Percentiles rank a stretch among this genome's conserved stretches.
Conservation (phyloP, 305 asterid species). For the Stenogyne calaminthoides region DNA sequence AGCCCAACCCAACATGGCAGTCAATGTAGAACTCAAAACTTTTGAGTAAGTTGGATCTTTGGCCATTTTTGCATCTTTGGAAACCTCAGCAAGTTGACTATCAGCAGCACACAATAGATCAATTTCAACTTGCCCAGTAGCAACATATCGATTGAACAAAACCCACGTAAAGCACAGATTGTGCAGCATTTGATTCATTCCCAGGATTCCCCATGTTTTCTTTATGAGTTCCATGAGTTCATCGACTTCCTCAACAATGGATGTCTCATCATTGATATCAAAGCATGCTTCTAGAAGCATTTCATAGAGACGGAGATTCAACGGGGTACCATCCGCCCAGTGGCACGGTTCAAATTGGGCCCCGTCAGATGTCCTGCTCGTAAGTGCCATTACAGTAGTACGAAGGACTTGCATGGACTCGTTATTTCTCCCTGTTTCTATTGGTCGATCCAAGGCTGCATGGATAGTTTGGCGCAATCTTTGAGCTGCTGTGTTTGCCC, state of each 20-base stretch:
- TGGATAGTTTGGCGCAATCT: constrained; percentile 74
- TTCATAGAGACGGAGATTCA: constrained; percentile 89
- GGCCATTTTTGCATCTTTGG: constrained; percentile 83
- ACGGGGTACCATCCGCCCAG: constrained; percentile 96
- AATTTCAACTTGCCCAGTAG: constrained; percentile 78
- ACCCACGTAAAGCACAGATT: constrained; percentile 92
- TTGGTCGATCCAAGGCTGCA: constrained; percentile 75
- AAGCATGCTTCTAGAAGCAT: constrained; percentile 88
- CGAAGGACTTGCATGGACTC: constrained; percentile 98
- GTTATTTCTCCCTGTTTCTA: constrained; percentile 92
- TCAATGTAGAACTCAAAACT: constrained; percentile 80
- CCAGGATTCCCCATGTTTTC: constrained; percentile 91
- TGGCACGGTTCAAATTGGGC: constrained; percentile 70
- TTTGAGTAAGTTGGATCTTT: constrained; percentile 78
- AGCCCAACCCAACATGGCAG: constrained; percentile 95
- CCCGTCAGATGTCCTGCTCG: constrained; percentile 78
- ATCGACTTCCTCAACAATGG: constrained; percentile 85
- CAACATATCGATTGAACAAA: constrained; percentile 79
- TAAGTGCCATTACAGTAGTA: constrained; percentile 72
- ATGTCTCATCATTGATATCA: constrained; percentile 71
- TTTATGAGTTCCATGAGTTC: constrained; percentile 94
- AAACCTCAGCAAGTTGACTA: constrained; percentile 78
- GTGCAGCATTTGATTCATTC: constrained; percentile 84
- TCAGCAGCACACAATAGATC: constrained; percentile 83
- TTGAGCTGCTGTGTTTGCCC: constrained; percentile 69